Evolutionary conservation across 805 yeast genomes (phyloP), one percentile per base, ranked within the genome.

Genomic region (Metschnikowia matae): DNA sequence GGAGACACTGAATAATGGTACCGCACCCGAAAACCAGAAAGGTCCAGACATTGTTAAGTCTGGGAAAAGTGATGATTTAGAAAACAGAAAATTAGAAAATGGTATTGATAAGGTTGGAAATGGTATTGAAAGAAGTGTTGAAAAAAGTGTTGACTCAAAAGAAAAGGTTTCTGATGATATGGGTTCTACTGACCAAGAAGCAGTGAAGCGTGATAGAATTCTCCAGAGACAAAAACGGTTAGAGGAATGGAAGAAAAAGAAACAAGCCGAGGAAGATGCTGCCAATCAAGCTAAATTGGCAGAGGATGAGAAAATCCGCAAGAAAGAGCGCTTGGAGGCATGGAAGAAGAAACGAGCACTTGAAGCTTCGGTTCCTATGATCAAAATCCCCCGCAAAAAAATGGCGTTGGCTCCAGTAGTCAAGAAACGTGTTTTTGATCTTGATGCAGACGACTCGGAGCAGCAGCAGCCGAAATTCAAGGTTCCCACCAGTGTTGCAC

Each of bases 261-360:
- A 59, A 41, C 56, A 56, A 32, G 49, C 57, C 39, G 52, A 43
- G 32, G 45, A 50, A 7, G 33, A 37, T 6, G 47, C 37, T 1
- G 37, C 37, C 8, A 17, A n/a, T 32, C 33, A 26, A 40, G 33
- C 23, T 35, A 50, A 11, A 45, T 37, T 11, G 38, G 47, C 23
- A 7, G 18, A 34, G 6, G 46, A 29, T 13, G 61, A 52, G 10
- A 60, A 58, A 11, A 54, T 55, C 44, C 60, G 33, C 29, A 47
- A 38, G n/a, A 34, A 68, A 40, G 62, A 65, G 53, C 70, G 76
- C 50, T 60, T 80, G 0, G 79, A 76, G 49, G 81, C 78, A 23
- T 81, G 85, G 84, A 80, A 78, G 62, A 68, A 63, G 65, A 73
- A 70, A 54, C 46, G 65, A 57, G 62, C 61, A 38, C 46, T 60